These are phyloP conservation scores for Russula virescens DNA, from an alignment of 768 basidiomycete species.

Conservation along the genomic window DNA sequence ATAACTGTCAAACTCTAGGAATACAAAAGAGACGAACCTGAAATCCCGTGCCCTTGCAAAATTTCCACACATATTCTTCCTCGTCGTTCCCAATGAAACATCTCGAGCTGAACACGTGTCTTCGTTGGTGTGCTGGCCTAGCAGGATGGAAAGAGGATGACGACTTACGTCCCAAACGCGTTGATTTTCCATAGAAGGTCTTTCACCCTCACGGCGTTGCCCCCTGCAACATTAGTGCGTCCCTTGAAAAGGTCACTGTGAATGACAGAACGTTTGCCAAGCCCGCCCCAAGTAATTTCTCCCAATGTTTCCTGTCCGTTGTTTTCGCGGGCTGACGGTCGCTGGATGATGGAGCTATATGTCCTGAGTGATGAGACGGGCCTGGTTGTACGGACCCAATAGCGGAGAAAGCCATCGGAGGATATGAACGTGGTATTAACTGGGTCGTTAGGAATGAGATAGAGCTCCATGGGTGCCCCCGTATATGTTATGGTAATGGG, in stretches of 20 bases:
- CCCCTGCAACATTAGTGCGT: neutral
- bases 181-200: slow-evolving; percentile 21
- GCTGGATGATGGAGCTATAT: slow-evolving; percentile 37
- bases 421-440: slow-evolving; percentile 46
- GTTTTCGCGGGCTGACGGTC: slow-evolving; percentile 32
- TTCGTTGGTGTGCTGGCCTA: neutral
- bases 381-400: slow-evolving; percentile 39
- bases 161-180: slow-evolving; percentile 21
- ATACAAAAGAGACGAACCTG: slow-evolving; percentile 15
- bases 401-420: slow-evolving; percentile 45
- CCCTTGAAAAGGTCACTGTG: slow-evolving; percentile 22
- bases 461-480: slow-evolving; percentile 41
- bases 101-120: slow-evolving; percentile 12
- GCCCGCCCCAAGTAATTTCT: slow-evolving; percentile 44
- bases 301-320: slow-evolving; percentile 41
- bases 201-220: slow-evolving; percentile 21
- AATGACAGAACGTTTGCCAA: slow-evolving; percentile 32
- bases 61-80: slow-evolving; percentile 25
- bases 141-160: neutral
- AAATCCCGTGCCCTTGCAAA: slow-evolving; percentile 16
- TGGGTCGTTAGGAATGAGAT: slow-evolving; percentile 47
- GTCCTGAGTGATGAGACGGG: slow-evolving; percentile 31
- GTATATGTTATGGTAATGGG: neutral
- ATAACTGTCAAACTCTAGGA: neutral
- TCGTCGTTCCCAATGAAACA: slow-evolving; percentile 24